Evolutionary conservation across 139 green algal genomes (phyloP).

Genomic region (Asterochloris sp.): DNA sequence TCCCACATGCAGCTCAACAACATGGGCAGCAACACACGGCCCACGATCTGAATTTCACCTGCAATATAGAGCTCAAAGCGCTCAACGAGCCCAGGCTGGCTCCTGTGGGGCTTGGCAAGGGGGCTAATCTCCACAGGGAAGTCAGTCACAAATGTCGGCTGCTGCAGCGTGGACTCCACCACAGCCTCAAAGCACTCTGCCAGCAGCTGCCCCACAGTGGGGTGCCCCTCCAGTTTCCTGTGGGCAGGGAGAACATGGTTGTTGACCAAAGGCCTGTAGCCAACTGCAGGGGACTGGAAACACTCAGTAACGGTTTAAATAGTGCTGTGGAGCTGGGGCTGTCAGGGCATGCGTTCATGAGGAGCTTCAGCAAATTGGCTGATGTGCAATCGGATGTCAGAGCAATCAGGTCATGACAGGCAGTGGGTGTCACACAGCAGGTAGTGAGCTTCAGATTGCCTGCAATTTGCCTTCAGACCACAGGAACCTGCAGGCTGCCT

Average conservation of each 20-base stretch:
- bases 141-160: slow-evolving; percentile 97
- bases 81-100: slow-evolving; percentile 77
- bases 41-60: slow-evolving; percentile 29
- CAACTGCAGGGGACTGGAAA: no score
- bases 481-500: no score
- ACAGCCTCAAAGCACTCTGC: slow-evolving; percentile 91
- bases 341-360: no score
- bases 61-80: slow-evolving; percentile 98
- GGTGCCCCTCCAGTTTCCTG: background rate
- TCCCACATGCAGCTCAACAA: no score
- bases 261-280: background rate
- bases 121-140: slow-evolving; percentile 93
- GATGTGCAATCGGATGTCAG: no score
- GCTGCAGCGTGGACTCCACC: slow-evolving; percentile 75
- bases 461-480: no score
- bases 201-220: slow-evolving; percentile 60
- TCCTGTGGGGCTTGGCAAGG: slow-evolving; percentile 92
- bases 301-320: no score
- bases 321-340: no score
- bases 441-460: no score
- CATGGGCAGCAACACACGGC: background rate
- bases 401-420: no score
- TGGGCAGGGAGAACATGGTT: background rate
- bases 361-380: no score
- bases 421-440: no score